Base-by-base conservation (phyloP, 352 stramenopile genomes). In the Plasmopara muralis region DNA sequence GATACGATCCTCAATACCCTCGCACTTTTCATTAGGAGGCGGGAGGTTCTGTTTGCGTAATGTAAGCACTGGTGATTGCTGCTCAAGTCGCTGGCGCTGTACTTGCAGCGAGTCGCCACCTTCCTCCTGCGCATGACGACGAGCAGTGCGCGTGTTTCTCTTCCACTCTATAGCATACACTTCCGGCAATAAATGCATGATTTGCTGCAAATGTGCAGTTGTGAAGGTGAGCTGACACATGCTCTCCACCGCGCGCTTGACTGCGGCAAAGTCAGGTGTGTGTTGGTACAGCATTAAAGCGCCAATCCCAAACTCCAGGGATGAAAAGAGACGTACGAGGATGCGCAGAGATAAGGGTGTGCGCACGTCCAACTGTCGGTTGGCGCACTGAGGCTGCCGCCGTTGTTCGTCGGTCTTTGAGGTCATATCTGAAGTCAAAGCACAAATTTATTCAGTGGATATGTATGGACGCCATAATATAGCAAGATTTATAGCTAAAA, bases 271-370 rank as follows among this genome's bases (percentile, higher is more conserved):
- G 43, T 77, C 71, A 10, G 82, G 58, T 16, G 79, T 78, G 53
- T 74, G 78, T 40, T 92, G 77, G 54, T 89, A 89, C 33, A 92
- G 55, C 50, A 66, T 74, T 20, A 89, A 60, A 8, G 82, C 72
- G 46, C 68, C 82, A 25, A 92, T 66, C 0, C 73, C 68, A 40
- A 92, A 89, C 59, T 89, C 78, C 20, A 89, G 49, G 15, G 82
- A 75, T 16, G 70, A 77, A 49, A 89, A 87, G 28, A 89, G 61
- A 48, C 73, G 67, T 43, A 68, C 62, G 6, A 89, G 62, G 18
- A 69, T 28, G 25, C 63, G 64, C 7, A 88, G 64, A 44, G 66
- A 48, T 54, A 62, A 50, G 9, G 82, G 74, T 14, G 68, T 63
- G 35, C 59, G 66, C 49, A 15, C 10, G 31, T 35, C 31, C 10